Evolutionary conservation across 2,329 filamentous ascomycete species (phyloP).

Genomic region (Aspergillus udagawae): DNA sequence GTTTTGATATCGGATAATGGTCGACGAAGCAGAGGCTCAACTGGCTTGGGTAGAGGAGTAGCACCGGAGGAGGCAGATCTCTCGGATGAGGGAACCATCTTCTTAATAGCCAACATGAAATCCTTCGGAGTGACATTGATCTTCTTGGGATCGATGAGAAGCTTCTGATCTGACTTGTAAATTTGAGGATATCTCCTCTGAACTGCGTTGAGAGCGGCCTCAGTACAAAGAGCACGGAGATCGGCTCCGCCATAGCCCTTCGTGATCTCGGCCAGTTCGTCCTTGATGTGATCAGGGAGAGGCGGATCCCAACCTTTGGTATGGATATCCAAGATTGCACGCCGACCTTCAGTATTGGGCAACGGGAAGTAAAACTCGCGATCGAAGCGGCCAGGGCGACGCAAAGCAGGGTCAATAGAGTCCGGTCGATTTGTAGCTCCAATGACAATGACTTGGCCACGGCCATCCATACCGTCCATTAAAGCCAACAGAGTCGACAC

Average conservation of each 20-base stretch:
- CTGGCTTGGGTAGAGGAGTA: conserved; percentile 69
- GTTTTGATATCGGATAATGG: conserved; percentile 67
- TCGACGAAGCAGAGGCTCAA: conserved; percentile 75
- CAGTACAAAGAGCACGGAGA: conserved; percentile 87
- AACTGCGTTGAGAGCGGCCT: conserved; percentile 91
- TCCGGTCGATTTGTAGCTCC: conserved; percentile 97
- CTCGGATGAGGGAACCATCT: conserved; percentile 92
- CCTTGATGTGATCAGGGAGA: conserved; percentile 72
- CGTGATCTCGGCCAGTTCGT: conserved; percentile 74
- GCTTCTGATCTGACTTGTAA: conserved; percentile 83
- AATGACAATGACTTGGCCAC: conserved; percentile 96
- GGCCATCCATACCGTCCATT: conserved; percentile 98
- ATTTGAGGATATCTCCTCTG: conserved; percentile 96
- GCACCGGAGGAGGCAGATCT: conserved; percentile 82
- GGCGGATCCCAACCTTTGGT: conserved; percentile 85
- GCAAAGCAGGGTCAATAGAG: conserved; percentile 92
- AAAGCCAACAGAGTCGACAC: conserved; percentile 88
- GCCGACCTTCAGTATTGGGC: conserved; percentile 73
- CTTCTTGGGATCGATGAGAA: conserved; percentile 77
- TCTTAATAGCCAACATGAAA: conserved; percentile 96
- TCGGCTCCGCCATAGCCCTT: conserved; percentile 98
- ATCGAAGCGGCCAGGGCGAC: conserved; percentile 90
- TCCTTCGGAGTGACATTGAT: conserved; percentile 89
- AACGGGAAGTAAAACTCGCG: conserved; percentile 97
- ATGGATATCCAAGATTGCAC: conserved; percentile 89